Evolutionary conservation across 1,284 basidiomycete species (phyloP).

Genomic region (Fistulinella cinereoalba): DNA sequence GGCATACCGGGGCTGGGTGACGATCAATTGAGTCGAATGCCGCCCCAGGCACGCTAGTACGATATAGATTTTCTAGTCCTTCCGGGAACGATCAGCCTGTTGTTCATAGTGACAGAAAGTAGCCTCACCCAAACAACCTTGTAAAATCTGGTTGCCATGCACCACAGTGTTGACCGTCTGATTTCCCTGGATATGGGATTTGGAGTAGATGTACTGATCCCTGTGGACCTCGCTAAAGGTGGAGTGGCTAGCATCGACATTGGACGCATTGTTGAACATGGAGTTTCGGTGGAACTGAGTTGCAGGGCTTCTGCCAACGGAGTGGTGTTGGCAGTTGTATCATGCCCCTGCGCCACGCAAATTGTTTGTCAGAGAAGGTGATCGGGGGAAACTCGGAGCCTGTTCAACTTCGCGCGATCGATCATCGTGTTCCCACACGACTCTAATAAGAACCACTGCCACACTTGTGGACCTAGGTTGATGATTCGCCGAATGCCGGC

Average conservation of each 20-base stretch:
- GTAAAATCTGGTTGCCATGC: constrained; percentile 23
- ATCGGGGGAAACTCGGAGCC: too few relatives aligned
- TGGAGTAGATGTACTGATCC: constrained; percentile 17
- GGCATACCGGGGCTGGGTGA: constrained; percentile 21
- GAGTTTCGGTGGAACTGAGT: background rate
- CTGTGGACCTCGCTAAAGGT: constrained; percentile 25
- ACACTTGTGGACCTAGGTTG: background rate
- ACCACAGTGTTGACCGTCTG: constrained; percentile 21
- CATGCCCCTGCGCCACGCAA: too few relatives aligned
- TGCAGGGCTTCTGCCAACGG: too few relatives aligned
- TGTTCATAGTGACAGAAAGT: background rate
- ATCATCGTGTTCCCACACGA: too few relatives aligned
- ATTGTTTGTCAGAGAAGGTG: too few relatives aligned
- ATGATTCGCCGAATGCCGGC: constrained; percentile 1
- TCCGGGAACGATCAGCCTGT: background rate
- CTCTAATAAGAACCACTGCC: too few relatives aligned
- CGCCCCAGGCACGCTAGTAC: constrained; percentile 15
- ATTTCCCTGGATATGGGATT: constrained; percentile 15
- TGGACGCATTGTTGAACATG: constrained; percentile 26
- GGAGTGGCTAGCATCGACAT: constrained; percentile 25
- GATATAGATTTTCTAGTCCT: constrained; percentile 15
- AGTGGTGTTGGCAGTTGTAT: too few relatives aligned
- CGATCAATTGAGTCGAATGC: constrained; percentile 21
- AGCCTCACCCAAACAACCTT: constrained; percentile 13
- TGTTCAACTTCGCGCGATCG: too few relatives aligned